These are phyloP conservation scores for Ustilago bromivora DNA, from an alignment of 1,284 basidiomycete species.

Conservation along the genomic window DNA sequence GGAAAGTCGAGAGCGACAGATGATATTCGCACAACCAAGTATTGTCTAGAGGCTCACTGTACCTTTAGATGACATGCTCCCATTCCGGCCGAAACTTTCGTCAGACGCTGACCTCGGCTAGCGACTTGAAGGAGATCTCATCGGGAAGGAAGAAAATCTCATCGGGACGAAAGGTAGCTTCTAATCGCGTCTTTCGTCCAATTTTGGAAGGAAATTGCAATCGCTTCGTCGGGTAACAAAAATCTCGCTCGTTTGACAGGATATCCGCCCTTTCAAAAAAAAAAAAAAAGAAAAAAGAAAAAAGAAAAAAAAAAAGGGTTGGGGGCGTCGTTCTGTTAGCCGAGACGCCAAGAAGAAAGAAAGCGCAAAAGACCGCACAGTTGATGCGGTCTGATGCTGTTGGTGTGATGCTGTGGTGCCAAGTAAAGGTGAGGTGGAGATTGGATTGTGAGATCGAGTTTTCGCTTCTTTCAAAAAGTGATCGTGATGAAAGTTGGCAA, in stretches of 20 bases:
- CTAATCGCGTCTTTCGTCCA: not conserved
- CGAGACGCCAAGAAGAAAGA: constrained; percentile 4
- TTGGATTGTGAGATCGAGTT: not conserved
- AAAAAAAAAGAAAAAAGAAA: not conserved
- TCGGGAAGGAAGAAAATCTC: not conserved
- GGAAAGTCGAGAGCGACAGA: too few relatives aligned
- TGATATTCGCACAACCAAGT: too few relatives aligned
- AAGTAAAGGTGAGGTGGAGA: not conserved
- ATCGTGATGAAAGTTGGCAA: not conserved
- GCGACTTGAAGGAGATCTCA: too few relatives aligned
- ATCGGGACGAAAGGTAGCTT: not conserved
- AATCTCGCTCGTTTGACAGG: not conserved
- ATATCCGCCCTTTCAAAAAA: not conserved
- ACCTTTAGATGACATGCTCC: too few relatives aligned
- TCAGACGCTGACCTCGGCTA: not conserved
- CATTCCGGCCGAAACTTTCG: not conserved
- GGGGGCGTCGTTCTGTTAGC: not conserved
- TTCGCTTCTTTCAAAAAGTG: not conserved
- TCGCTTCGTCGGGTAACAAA: not conserved
- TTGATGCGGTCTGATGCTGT: not conserved
- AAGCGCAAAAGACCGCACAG: not conserved
- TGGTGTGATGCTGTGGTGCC: too few relatives aligned
- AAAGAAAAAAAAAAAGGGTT: not conserved
- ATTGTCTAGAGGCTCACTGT: too few relatives aligned
- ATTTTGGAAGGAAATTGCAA: not conserved